phyloP scores from a whole-genome alignment of 83 land plant species.

The Isoetes engelmannii region DNA sequence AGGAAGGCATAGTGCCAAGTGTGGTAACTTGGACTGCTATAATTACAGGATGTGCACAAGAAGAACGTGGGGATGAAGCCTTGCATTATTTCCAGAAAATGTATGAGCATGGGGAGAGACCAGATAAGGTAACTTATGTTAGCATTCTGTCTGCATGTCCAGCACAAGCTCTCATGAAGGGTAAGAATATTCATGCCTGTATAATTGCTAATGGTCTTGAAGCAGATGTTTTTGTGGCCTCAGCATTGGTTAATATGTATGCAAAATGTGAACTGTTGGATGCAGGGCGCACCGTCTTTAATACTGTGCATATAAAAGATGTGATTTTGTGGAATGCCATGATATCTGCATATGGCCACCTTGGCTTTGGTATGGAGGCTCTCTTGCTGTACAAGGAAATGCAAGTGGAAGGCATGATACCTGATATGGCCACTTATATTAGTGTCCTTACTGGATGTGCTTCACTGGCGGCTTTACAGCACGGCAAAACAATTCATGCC shows the following conservation, averaged over 20 bases:
- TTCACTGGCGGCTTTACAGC: too few relatives aligned
- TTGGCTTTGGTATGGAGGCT: constrained; percentile 29
- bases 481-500: too few relatives aligned
- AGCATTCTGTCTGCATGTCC: too few relatives aligned
- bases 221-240: constrained; percentile 23
- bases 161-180: too few relatives aligned
- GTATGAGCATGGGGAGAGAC: too few relatives aligned
- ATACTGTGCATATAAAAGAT: constrained; percentile 17
- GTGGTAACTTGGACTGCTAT: too few relatives aligned
- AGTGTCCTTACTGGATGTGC: too few relatives aligned
- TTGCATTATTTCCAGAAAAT: too few relatives aligned
- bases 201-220: constrained; percentile 22
- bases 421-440: constrained; percentile 30
- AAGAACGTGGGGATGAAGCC: too few relatives aligned
- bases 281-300: constrained; percentile 21
- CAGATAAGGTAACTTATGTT: too few relatives aligned
- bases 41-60: too few relatives aligned
- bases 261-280: constrained; percentile 29
- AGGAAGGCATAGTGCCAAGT: too few relatives aligned
- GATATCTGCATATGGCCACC: constrained; percentile 37
- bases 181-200: constrained; percentile 25
- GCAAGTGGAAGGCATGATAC: constrained; percentile 19
- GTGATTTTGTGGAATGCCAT: constrained; percentile 35
- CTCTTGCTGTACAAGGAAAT: constrained; percentile 23
- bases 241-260: constrained; percentile 41